Conservation (phyloP, 2,329 filamentous ascomycete species). For the Fusarium anguioides region DNA sequence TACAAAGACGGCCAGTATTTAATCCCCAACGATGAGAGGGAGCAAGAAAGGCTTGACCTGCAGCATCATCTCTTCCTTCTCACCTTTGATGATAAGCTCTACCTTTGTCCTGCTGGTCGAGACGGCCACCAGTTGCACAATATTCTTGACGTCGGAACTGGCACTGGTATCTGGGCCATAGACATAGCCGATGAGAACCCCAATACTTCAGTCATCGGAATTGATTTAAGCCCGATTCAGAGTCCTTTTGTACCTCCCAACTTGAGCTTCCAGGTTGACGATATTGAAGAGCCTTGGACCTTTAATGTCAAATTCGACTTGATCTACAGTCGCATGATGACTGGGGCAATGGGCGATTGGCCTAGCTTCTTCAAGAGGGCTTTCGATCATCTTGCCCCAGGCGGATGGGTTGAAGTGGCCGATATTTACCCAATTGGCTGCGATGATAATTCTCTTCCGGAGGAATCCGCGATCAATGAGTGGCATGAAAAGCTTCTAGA, state of each 20-base stretch:
- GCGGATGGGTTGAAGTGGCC: slow-evolving; percentile 42
- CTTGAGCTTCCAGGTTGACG: slow-evolving; percentile 42
- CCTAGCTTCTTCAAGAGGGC: slow-evolving; percentile 36
- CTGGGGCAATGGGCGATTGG: slow-evolving; percentile 36
- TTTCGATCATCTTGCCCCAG: slow-evolving; percentile 35
- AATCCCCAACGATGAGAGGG: slow-evolving; percentile 31
- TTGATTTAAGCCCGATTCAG: slow-evolving; percentile 43
- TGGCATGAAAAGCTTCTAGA: slow-evolving; percentile 43
- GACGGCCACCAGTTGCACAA: slow-evolving; percentile 26
- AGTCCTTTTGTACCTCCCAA: slow-evolving; percentile 39
- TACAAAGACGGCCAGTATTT: slow-evolving; percentile 44
- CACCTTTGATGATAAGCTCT: slow-evolving; percentile 43
- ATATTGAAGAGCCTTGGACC: slow-evolving; percentile 44
- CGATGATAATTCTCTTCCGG: slow-evolving; percentile 17
- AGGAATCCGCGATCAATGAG: slow-evolving; percentile 30
- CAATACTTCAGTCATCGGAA: slow-evolving; percentile 27
- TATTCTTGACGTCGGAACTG: slow-evolving; percentile 45
- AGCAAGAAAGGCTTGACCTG: slow-evolving; percentile 39
- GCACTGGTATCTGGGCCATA: slow-evolving; percentile 46
- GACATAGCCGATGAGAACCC: slow-evolving; percentile 44
- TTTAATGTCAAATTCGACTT: slow-evolving; percentile 43
- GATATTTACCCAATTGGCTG: slow-evolving; percentile 33
- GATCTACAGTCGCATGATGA: slow-evolving; percentile 44
- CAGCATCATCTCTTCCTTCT: slow-evolving; percentile 43
- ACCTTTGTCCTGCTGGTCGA: slow-evolving; percentile 30